Evolutionary conservation across 768 basidiomycete genomes (phyloP).

Genomic region (Psilocybe sp.): DNA sequence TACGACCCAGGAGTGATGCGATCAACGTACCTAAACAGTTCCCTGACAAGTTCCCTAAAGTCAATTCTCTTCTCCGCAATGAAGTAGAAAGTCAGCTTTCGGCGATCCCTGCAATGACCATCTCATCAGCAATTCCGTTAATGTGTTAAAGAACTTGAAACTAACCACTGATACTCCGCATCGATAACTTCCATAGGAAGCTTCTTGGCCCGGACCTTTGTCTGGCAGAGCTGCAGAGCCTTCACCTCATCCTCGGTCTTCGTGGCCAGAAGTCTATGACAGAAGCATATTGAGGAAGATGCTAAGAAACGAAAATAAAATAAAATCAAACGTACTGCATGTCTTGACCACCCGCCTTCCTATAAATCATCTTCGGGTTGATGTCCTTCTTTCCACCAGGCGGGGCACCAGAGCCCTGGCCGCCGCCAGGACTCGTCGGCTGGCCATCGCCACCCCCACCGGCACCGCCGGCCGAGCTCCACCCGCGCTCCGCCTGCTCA

Average conservation of each 20-base stretch:
- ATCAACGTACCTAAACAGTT: constrained; percentile 77
- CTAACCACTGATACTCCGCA: constrained; percentile 97
- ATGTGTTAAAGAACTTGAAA: constrained; percentile 6
- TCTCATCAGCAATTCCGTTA: not conserved
- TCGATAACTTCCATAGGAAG: constrained; percentile 98
- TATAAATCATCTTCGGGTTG: constrained; percentile 95
- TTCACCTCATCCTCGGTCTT: constrained; percentile 92
- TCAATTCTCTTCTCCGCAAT: constrained; percentile 93
- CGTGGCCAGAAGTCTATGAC: constrained; percentile 60
- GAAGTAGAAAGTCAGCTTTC: constrained; percentile 98
- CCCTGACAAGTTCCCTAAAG: constrained; percentile 94
- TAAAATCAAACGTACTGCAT: constrained; percentile 49
- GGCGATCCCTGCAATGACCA: constrained; percentile 74
- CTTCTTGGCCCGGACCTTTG: constrained; percentile 90
- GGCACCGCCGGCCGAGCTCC: constrained; percentile 29
- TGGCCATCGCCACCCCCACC: constrained; percentile 33
- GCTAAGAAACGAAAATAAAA: constrained; percentile 3
- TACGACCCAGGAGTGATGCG: not conserved
- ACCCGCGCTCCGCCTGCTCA: constrained; percentile 62
- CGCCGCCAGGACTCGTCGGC: constrained; percentile 49
- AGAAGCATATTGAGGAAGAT: constrained; percentile 6
- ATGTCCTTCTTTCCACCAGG: constrained; percentile 78
- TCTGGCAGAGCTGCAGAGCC: constrained; percentile 87
- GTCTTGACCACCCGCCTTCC: constrained; percentile 81
- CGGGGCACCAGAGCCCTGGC: constrained; percentile 24